Evolutionary conservation across 2,329 filamentous ascomycete genomes (phyloP).

Genomic region (Xenoacremonium recifei): DNA sequence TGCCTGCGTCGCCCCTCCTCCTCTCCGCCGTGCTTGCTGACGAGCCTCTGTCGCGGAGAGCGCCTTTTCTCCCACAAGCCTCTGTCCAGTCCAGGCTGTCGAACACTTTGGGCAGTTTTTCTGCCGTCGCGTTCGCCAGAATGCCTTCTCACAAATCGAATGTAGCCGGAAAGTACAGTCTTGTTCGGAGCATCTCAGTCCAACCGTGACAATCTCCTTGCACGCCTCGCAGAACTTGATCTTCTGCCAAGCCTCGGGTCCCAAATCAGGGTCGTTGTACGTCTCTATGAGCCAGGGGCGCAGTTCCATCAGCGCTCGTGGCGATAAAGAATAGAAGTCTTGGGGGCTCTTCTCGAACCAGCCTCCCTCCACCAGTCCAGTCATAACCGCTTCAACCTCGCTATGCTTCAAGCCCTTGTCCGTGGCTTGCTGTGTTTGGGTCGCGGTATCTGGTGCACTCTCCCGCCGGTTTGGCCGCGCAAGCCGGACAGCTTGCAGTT

Average conservation of each 20-base stretch:
- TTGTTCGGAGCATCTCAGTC: slow-evolving; percentile 70
- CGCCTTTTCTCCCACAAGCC: slow-evolving; percentile 56
- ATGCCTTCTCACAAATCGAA: slow-evolving; percentile 70
- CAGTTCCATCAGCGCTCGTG: slow-evolving; percentile 81
- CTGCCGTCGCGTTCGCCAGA: slow-evolving; percentile 65
- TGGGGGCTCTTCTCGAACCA: slow-evolving; percentile 77
- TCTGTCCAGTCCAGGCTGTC: slow-evolving; percentile 46
- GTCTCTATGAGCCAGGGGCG: slow-evolving; percentile 80
- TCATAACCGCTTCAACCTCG: slow-evolving; percentile 73
- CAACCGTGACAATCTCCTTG: slow-evolving; percentile 83
- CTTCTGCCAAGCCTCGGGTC: slow-evolving; percentile 62
- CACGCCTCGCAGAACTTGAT: slow-evolving; percentile 90
- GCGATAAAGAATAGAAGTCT: slow-evolving; percentile 73
- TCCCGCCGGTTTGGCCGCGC: slow-evolving; percentile 47
- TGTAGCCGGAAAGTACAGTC: slow-evolving; percentile 73
- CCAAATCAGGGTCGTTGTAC: slow-evolving; percentile 75
- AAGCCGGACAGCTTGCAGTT: slow-evolving; percentile 75
- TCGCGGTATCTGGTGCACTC: slow-evolving; percentile 31
- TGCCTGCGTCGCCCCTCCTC: slow-evolving; percentile 29
- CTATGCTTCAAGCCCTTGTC: slow-evolving; percentile 67
- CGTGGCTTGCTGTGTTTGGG: slow-evolving; percentile 32
- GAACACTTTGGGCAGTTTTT: slow-evolving; percentile 64
- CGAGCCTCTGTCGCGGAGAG: slow-evolving; percentile 54
- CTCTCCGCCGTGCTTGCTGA: slow-evolving; percentile 40
- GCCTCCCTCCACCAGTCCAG: slow-evolving; percentile 69